phyloP scores from a whole-genome alignment of 148 eudicot genomes.

The Arbutus unedo region DNA sequence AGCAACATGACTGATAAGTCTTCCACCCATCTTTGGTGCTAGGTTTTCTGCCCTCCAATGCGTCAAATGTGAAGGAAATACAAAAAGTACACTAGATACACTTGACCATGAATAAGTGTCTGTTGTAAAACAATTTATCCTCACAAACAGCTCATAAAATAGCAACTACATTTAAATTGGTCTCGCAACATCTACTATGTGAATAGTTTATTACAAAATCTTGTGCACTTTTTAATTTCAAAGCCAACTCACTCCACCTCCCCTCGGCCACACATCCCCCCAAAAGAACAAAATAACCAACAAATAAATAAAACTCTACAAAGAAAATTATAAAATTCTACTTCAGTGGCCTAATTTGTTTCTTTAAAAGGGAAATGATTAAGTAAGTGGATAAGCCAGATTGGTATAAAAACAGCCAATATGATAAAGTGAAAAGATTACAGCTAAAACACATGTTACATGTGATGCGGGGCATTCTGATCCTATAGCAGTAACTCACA shows the following conservation, averaged over 20 bases:
- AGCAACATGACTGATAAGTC: neutral
- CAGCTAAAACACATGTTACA: neutral
- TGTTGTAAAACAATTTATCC: neutral
- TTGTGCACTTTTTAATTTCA: neutral
- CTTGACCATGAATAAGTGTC: neutral
- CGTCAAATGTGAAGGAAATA: neutral
- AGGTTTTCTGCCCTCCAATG: neutral
- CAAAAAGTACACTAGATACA: neutral
- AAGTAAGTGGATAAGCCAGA: no score
- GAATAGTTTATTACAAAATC: neutral
- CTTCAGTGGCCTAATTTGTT: neutral
- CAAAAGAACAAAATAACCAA: no score
- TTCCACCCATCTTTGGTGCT: no score
- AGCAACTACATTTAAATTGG: neutral
- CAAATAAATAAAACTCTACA: neutral
- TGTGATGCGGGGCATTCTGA: neutral
- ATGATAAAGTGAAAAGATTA: neutral
- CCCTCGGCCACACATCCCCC: no score
- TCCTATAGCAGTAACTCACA: neutral
- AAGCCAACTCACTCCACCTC: neutral
- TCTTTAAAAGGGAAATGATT: neutral
- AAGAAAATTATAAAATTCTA: no score
- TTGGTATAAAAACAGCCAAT: neutral
- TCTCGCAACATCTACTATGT: neutral
- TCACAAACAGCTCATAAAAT: neutral